Evolutionary conservation across 2,329 filamentous ascomycete species (phyloP).

Genomic region (Botryotinia narcissicola): DNA sequence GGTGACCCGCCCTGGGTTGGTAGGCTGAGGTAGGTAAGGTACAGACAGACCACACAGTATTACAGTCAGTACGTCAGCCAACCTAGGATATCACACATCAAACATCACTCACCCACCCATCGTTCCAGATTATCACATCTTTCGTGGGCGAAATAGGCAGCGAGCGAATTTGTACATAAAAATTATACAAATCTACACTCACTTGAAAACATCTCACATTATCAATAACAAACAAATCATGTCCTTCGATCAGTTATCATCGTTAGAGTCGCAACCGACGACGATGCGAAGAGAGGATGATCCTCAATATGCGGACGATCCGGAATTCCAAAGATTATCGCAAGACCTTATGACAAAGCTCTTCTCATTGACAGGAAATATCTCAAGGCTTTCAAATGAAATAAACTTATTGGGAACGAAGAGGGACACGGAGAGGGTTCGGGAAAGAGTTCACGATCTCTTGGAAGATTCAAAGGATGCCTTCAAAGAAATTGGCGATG

Average conservation of each 20-base stretch:
- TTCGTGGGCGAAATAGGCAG: constrained; percentile 23
- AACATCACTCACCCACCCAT: background rate
- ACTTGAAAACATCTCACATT: background rate
- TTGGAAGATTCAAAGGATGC: constrained; percentile 81
- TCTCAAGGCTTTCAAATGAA: constrained; percentile 79
- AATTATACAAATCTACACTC: background rate
- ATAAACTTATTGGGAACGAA: constrained; percentile 83
- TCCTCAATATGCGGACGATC: constrained; percentile 81
- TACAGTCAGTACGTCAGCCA: background rate
- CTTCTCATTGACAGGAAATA: constrained; percentile 84
- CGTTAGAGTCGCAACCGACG: constrained; percentile 77
- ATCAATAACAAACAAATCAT: constrained; percentile 47
- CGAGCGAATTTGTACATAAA: constrained; percentile 9
- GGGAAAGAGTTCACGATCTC: constrained; percentile 84
- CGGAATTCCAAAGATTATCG: constrained; percentile 82
- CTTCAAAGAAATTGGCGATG: constrained; percentile 91
- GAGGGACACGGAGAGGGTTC: constrained; percentile 84
- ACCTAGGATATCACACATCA: background rate
- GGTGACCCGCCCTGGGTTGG: constrained; percentile 5
- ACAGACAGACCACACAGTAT: constrained; percentile 20
- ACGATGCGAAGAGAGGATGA: constrained; percentile 66
- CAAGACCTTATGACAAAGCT: constrained; percentile 82
- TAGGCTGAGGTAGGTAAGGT: background rate
- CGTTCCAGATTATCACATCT: background rate
- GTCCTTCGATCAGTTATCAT: constrained; percentile 88